Evolutionary conservation across 1,139 yeast genomes (phyloP).

Genomic region (Lodderomyces oxycetoniae): DNA sequence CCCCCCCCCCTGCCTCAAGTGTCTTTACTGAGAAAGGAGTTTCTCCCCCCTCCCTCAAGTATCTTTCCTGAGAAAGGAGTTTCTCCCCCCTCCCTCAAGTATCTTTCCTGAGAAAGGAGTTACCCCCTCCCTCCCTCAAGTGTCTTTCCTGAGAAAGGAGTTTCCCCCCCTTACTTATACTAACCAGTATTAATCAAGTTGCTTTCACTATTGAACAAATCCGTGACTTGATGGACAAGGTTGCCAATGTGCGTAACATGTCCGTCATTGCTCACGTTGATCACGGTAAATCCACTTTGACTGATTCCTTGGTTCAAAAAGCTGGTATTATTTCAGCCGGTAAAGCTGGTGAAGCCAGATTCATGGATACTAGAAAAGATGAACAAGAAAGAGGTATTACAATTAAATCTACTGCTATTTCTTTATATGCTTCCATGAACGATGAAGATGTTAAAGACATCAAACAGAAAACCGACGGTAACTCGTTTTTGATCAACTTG

Average conservation of each 20-base stretch:
- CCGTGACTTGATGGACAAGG: conserved; percentile 99
- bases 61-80: no score
- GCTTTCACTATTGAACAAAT: conserved; percentile 86
- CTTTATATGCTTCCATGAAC: conserved; percentile 83
- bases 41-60: no score
- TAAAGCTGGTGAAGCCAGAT: conserved; percentile 99
- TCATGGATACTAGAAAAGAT: conserved; percentile 99
- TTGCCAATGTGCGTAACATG: conserved; percentile 99
- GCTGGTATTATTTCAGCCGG: conserved; percentile 99
- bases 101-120: no score
- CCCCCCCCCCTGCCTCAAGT: no score
- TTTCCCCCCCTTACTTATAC: no score
- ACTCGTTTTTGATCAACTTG: conserved; percentile 93
- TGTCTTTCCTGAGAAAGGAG: no score
- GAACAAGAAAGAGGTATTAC: conserved; percentile 99
- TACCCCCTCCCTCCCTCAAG: no score
- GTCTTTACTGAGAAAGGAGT: no score
- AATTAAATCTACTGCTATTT: conserved; percentile 97
- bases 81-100: no score
- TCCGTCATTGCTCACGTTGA: conserved; percentile 99
- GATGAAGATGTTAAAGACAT: conserved; percentile 95
- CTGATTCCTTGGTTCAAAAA: conserved; percentile 97
- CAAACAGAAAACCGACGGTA: conserved; percentile 91
- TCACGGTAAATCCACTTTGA: conserved; percentile 99
- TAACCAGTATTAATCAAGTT: conserved; percentile 33